A percentile compares a stretch with the other conserved stretches of the same genome.
Conservation (phyloP, 2,329 filamentous ascomycete genomes). For the Hymenoscyphus infarciens region DNA sequence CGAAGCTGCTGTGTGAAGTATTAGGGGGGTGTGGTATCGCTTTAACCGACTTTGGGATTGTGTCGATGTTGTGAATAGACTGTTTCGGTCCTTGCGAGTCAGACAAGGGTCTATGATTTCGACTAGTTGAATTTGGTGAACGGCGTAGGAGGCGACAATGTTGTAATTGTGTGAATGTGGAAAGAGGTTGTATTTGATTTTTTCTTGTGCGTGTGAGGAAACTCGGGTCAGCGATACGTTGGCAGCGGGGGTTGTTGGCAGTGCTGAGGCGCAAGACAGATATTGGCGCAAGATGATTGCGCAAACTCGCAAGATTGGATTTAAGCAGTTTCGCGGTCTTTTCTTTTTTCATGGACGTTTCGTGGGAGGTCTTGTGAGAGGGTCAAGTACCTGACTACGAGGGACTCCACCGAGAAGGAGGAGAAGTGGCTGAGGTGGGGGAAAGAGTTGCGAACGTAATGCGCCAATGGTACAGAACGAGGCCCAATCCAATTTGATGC, state of each 20-base stretch:
- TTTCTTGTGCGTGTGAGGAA: background rate
- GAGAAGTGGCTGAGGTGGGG: background rate
- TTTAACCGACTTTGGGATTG: background rate
- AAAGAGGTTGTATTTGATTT: constrained; percentile 1
- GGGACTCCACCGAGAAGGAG: background rate
- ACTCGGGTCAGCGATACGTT: background rate
- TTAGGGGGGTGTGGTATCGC: background rate
- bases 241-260: background rate
- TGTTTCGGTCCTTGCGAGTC: constrained; percentile 7
- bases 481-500: background rate
- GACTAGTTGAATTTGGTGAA: background rate
- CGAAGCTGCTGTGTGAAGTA: constrained; percentile 16
- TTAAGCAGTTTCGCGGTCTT: background rate
- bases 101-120: background rate
- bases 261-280: background rate
- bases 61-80: constrained; percentile 2
- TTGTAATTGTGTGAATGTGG: background rate
- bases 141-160: background rate
- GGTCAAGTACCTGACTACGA: background rate
- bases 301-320: background rate
- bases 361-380: constrained; percentile 3
- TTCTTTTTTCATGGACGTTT: constrained; percentile 7
- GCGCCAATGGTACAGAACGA: constrained; percentile 1
- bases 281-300: background rate
- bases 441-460: background rate